These are phyloP conservation scores for Smallanthus sonchifolius DNA, from an alignment of 129 eudicot species.

Conservation along the genomic window DNA sequence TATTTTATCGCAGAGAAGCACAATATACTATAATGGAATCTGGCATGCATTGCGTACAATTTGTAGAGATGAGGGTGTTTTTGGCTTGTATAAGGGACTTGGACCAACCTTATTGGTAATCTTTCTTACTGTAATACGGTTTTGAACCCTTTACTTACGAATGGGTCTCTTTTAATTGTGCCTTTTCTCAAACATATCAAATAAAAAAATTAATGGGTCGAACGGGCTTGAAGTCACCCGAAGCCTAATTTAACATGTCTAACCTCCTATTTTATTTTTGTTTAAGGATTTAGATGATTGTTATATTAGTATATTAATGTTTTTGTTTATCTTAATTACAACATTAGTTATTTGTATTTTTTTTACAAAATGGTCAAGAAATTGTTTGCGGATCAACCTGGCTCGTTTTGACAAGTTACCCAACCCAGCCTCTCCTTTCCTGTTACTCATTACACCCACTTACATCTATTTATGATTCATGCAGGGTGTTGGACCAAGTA, in stretches of 20 bases:
- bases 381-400: neutral
- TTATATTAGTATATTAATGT: neutral
- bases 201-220: neutral
- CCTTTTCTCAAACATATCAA: neutral
- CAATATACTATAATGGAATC: constrained; percentile 74
- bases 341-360: neutral
- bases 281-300: neutral
- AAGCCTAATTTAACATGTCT: neutral
- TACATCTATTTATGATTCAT: constrained; percentile 6
- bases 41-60: constrained; percentile 72
- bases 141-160: neutral
- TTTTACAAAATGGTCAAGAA: neutral
- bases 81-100: constrained; percentile 87
- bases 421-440: neutral
- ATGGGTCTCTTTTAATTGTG: neutral
- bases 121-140: neutral
- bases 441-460: neutral
- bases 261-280: neutral
- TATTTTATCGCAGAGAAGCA: constrained; percentile 47
- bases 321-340: neutral
- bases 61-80: constrained; percentile 73
- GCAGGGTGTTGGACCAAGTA: constrained; percentile 96
- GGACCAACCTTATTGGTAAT: constrained; percentile 87
- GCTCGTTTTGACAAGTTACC: neutral
- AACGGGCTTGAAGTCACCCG: neutral